phyloP scores from a whole-genome alignment of 1,139 yeast species.

The Sugiyamaella sp. region DNA sequence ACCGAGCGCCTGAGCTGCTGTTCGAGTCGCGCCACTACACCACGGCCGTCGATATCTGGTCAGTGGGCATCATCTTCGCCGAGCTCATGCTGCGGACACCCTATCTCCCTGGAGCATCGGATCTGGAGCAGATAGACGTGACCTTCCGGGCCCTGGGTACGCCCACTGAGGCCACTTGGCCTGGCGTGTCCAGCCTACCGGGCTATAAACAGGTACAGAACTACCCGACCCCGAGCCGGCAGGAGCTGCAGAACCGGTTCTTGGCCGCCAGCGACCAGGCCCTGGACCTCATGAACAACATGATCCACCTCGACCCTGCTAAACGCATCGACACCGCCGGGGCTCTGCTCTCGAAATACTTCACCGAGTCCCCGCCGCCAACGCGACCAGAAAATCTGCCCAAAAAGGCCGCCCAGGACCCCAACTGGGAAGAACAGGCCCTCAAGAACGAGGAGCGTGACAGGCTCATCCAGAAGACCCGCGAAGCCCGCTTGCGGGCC shows the following conservation, averaged over 20 bases:
- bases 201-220: slow-evolving; percentile 50
- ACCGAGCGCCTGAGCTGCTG: slow-evolving; percentile 89
- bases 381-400: slow-evolving; percentile 74
- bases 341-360: slow-evolving; percentile 70
- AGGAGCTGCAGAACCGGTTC: slow-evolving; percentile 79
- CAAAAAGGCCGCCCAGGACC: slow-evolving; percentile 40
- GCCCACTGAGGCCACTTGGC: slow-evolving; percentile 92
- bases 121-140: slow-evolving; percentile 83
- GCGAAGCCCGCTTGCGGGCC: slow-evolving; percentile 18
- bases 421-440: slow-evolving; percentile 28
- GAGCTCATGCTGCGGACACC: slow-evolving; percentile 95
- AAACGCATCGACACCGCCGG: slow-evolving; percentile 66
- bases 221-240: slow-evolving; percentile 59
- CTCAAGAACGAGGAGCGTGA: slow-evolving; percentile 30
- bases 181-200: slow-evolving; percentile 80
- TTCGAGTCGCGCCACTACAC: slow-evolving; percentile 91
- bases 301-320: slow-evolving; percentile 80
- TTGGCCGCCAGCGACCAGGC: slow-evolving; percentile 92
- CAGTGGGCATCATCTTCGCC: slow-evolving; percentile 94
- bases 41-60: slow-evolving; percentile 89
- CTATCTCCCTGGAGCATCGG: slow-evolving; percentile 90
- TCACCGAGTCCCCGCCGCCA: slow-evolving; percentile 74
- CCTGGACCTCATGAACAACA: slow-evolving; percentile 67
- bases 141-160: slow-evolving; percentile 96
- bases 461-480: slow-evolving; percentile 34